Base-by-base conservation (phyloP, 2,329 filamentous ascomycete genomes). In the Trichoderma lentiforme region DNA sequence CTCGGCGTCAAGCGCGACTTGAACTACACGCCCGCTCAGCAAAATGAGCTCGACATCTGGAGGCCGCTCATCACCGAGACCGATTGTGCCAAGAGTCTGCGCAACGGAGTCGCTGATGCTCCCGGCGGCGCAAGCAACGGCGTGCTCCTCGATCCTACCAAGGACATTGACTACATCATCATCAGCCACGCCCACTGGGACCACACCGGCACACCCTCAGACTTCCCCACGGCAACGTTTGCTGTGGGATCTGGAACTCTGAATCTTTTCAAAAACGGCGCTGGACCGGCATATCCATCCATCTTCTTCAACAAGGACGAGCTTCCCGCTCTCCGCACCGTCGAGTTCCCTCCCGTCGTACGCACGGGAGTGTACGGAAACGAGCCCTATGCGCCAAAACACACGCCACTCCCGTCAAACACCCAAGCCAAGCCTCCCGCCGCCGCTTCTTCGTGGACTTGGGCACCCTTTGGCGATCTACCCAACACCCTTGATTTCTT, bases 131-230 rank as follows among this genome's bases (percentile, higher is more conserved):
- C 28, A 6, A 24, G 28, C 6, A 60, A 58, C 36, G 36, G 65
- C n/a, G n/a, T 51, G 15, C 67, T 70, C 21, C 34, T 70, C n/a
- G 67, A 70, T 8, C 67, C 67, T 0, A 18, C 67, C 30, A 70
- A 53, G 39, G 67, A 70, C 11, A 28, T 70, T 26, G 34, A 70
- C 67, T 62, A 70, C 32, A 58, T 70, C 24, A 39, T 70, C 21
- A 62, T 70, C 30, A 70, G 67, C 28, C 67, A 70, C 28, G 57
- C 36, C n/a, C 67, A 70, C 28, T 70, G 58, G 30, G 67, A 70
- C 9, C 67, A 70, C n/a, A 61, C 21, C 6, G 67, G 67, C 2
- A 70, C 28, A 21, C 67, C 67, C 4, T 62, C 67, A 1, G 67
- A 70, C 15, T 70, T 70, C n/a, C 67, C 67, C 21, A 53, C 67